Percentiles rank a stretch among this genome's conserved stretches.
Evolutionary conservation across 441 rosid species (phyloP).

Genomic region (Sinapis alba): DNA sequence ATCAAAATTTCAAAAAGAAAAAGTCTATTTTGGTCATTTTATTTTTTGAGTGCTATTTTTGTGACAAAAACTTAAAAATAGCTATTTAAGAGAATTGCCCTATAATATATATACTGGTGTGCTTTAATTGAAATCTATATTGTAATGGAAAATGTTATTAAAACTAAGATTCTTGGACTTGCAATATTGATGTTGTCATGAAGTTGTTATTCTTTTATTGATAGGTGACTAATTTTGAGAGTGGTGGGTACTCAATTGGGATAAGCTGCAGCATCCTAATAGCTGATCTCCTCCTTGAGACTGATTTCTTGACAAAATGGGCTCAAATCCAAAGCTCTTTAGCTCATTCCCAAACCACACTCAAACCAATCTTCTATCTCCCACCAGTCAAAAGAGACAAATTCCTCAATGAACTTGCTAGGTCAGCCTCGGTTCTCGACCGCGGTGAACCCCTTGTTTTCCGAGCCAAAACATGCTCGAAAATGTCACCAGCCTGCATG

Average conservation of each 20-base stretch:
- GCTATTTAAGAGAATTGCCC: too few relatives aligned
- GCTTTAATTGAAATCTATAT: background rate
- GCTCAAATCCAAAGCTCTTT: constrained; percentile 51
- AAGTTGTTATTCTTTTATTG: background rate
- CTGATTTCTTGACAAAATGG: constrained; percentile 61
- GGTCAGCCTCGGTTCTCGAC: constrained; percentile 43
- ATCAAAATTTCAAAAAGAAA: too few relatives aligned
- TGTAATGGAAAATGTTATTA: background rate
- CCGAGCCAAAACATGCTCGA: constrained; percentile 35
- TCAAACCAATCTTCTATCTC: constrained; percentile 56
- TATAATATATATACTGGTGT: too few relatives aligned
- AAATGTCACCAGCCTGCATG: constrained; percentile 38
- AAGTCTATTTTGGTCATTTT: too few relatives aligned
- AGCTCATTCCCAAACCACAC: constrained; percentile 19
- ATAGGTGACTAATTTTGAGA: constrained; percentile 77
- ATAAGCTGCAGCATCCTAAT: constrained; percentile 72
- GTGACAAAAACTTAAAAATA: too few relatives aligned
- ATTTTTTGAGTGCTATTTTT: too few relatives aligned
- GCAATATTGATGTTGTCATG: background rate
- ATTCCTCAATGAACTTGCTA: background rate
- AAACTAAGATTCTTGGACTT: background rate
- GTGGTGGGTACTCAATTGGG: constrained; percentile 87
- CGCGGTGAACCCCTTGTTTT: constrained; percentile 40
- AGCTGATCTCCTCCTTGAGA: constrained; percentile 52
- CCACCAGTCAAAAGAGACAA: constrained; percentile 42